Base-by-base conservation (phyloP, 2,329 filamentous ascomycete species). In the Penicillium sp. region DNA sequence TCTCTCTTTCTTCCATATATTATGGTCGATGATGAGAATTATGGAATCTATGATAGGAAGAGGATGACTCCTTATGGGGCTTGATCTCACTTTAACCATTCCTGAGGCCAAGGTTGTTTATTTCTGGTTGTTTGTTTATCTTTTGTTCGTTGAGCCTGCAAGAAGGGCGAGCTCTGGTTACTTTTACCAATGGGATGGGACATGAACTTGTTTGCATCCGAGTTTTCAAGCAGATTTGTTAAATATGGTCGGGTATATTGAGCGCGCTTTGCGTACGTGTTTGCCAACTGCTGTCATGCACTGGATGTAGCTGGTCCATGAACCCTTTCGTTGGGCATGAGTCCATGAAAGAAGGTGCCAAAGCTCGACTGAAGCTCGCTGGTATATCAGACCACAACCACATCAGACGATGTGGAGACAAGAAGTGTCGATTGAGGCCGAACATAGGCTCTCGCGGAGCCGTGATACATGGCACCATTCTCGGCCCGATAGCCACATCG, bases 1-100 rank as follows among this genome's bases (percentile, higher is more conserved):
- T 57, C 46, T 56, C 56, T 58, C 44, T 56, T 58, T 52, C 55
- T 57, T 50, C 41, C 41, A 53, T 55, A 53, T 55, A 54, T 52
- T 59, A 58, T 53, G 68, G 71, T 70, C 68, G 58, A 64, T 75
- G 72, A 74, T 74, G 72, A 75, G 70, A 60, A 63, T 55, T 60
- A 64, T 68, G 64, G 61, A 68, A 62, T 57, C 59, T 67, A 71
- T 70, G 71, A 75, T 74, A 75, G 72, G 72, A 75, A 75, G 72
- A 75, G 72, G 71, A 70, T 75, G 72, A 75, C 63, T 69, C 64
- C 60, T 43, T 55, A 29, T 61, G 61, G 63, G 63, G 62, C 41
- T 60, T 72, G 70, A 72, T 72, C 69, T 72, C 52, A 68, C 46
- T 51, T 62, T 62, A 64, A 66, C 64, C 65, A 69, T 67, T 61